Conservation (phyloP, 2,329 filamentous ascomycete genomes). For the Aspergillus fijiensis region DNA sequence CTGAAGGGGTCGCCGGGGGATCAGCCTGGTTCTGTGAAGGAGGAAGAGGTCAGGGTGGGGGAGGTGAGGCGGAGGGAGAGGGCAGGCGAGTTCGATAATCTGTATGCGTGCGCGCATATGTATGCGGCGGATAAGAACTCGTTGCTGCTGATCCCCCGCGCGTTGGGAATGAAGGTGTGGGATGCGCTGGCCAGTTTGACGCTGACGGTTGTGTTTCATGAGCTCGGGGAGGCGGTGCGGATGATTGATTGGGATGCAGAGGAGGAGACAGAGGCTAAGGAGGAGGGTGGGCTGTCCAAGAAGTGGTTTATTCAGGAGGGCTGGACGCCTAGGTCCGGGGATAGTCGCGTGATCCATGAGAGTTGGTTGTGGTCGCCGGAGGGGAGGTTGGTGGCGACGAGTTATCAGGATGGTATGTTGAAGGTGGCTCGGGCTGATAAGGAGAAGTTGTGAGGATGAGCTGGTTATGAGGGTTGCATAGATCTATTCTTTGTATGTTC, state of each 20-base stretch:
- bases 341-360: slow-evolving; percentile 49
- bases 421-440: slow-evolving; percentile 23
- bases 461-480: too few species aligned
- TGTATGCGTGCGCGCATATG: slow-evolving; percentile 59
- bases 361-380: slow-evolving; percentile 47
- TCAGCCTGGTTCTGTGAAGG: slow-evolving; percentile 10
- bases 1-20: slow-evolving; percentile 44
- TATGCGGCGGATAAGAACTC: slow-evolving; percentile 59
- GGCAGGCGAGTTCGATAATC: slow-evolving; percentile 47
- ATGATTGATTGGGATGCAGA: slow-evolving; percentile 41
- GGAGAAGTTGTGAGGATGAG: slow-evolving; percentile 23
- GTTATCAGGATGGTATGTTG: slow-evolving; percentile 53
- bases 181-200: slow-evolving; percentile 49
- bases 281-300: slow-evolving; percentile 24
- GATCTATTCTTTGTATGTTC: too few species aligned
- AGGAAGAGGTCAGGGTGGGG: slow-evolving; percentile 8
- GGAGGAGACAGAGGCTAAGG: not conserved
- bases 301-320: slow-evolving; percentile 54
- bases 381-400: slow-evolving; percentile 48
- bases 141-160: slow-evolving; percentile 53
- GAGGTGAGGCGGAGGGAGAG: slow-evolving; percentile 23
- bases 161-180: slow-evolving; percentile 45
- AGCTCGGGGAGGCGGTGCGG: slow-evolving; percentile 38
- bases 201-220: slow-evolving; percentile 52
- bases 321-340: slow-evolving; percentile 45